A percentile compares a stretch with the other conserved stretches of the same genome.
Conservation (phyloP, 192 early-diverging fungal genomes). For the Piromyces finnis region DNA sequence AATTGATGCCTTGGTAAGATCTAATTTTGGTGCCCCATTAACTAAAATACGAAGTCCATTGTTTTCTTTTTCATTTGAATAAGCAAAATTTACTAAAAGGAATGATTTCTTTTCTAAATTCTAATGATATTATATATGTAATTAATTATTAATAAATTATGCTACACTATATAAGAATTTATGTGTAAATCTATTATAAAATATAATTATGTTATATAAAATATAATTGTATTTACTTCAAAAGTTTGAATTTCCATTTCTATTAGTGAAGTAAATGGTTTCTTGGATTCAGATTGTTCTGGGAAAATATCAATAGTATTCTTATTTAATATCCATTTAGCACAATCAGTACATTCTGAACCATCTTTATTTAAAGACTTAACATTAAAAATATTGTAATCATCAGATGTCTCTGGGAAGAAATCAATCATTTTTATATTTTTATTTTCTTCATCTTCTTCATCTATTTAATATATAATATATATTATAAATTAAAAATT, state of each 20-base stretch:
- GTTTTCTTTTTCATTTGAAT: background rate
- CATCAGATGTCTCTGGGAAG: background rate
- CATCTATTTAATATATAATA: background rate
- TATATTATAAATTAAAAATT: background rate
- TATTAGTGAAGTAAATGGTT: background rate
- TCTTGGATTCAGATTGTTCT: background rate
- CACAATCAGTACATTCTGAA: background rate
- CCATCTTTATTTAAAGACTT: background rate
- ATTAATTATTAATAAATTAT: too few relatives aligned
- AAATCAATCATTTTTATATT: background rate
- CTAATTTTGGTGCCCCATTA: background rate
- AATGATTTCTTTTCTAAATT: background rate
- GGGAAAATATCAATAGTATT: background rate
- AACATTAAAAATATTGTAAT: background rate
- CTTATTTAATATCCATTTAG: background rate
- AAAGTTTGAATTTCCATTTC: background rate
- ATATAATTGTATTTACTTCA: background rate
- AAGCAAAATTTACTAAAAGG: background rate
- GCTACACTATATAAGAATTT: too few relatives aligned
- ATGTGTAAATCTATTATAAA: too few relatives aligned
- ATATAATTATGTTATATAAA: too few relatives aligned
- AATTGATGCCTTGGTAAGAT: background rate
- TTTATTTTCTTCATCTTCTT: background rate
- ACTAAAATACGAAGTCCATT: background rate
- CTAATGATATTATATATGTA: too few relatives aligned